A percentile compares a stretch with the other conserved stretches of the same genome.
phyloP scores from a whole-genome alignment of 495 filamentous ascomycete genomes.

The Penicillium paxilli region DNA sequence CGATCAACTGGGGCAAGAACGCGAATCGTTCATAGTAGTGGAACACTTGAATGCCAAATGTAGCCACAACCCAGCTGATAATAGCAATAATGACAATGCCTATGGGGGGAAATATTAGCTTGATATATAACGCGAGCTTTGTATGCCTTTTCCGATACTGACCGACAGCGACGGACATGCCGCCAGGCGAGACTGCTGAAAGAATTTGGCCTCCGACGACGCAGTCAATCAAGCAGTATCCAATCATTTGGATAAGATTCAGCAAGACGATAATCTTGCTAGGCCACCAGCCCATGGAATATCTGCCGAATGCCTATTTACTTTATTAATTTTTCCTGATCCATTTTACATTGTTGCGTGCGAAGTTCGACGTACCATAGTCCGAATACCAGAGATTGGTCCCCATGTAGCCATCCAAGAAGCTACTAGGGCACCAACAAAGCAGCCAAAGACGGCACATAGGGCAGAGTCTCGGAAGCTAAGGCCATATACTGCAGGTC shows the following conservation, averaged over 20 bases:
- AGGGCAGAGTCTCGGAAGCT: conserved; percentile 67
- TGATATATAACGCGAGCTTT: not conserved
- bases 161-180: conserved; percentile 65
- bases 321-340: no score
- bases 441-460: conserved; percentile 63
- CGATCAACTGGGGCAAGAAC: conserved; percentile 66
- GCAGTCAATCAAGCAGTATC: conserved; percentile 69
- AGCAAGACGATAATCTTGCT: conserved; percentile 71
- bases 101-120: conserved; percentile 11
- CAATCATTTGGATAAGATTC: conserved; percentile 70
- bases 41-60: conserved; percentile 72
- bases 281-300: conserved; percentile 80
- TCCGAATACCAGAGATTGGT: conserved; percentile 67
- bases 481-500: conserved; percentile 65
- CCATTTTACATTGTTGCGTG: no score
- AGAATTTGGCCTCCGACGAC: conserved; percentile 76
- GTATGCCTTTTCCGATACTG: conserved; percentile 14
- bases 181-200: conserved; percentile 63
- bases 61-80: conserved; percentile 66
- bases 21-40: conserved; percentile 73
- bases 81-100: conserved; percentile 70
- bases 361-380: conserved; percentile 55
- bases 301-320: conserved; percentile 62
- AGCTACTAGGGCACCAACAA: conserved; percentile 59
- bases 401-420: conserved; percentile 76